These are phyloP conservation scores for Letharia columbiana DNA, from an alignment of 495 filamentous ascomycete species.

Conservation along the genomic window DNA sequence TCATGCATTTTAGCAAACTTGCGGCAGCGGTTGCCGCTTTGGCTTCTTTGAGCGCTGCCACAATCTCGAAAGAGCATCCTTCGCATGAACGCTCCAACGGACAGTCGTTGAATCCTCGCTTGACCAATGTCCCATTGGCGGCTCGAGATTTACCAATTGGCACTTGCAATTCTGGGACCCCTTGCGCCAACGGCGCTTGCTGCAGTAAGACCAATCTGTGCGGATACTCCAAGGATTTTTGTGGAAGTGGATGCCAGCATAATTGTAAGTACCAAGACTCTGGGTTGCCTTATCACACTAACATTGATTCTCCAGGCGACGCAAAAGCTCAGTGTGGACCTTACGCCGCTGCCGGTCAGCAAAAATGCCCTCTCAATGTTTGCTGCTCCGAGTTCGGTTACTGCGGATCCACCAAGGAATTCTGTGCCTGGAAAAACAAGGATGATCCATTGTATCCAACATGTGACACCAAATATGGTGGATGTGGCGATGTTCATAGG, in stretches of 20 bases:
- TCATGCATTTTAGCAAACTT: background rate
- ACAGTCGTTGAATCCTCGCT: background rate
- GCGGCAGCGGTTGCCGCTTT: background rate
- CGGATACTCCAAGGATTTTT: conserved; percentile 26
- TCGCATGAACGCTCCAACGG: background rate
- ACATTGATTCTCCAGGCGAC: conserved; percentile 15
- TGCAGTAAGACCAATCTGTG: conserved; percentile 25
- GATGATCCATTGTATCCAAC: conserved; percentile 12
- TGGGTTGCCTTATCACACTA: too few relatives aligned
- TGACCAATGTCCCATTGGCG: background rate
- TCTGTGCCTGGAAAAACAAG: conserved; percentile 21
- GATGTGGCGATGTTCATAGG: conserved; percentile 7
- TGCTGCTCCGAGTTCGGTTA: conserved; percentile 30
- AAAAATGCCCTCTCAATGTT: conserved; percentile 31
- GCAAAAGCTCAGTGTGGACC: conserved; percentile 38
- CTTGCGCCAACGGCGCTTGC: conserved; percentile 28
- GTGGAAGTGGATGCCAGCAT: conserved; percentile 29
- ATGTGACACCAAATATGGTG: conserved; percentile 17
- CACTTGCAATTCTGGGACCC: conserved; percentile 20
- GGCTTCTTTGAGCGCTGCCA: background rate
- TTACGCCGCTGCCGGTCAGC: conserved; percentile 22
- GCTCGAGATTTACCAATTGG: background rate
- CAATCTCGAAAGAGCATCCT: background rate
- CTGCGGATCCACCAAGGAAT: conserved; percentile 27
- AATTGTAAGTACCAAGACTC: conserved; percentile 26